Evolutionary conservation across 495 filamentous ascomycete genomes (phyloP).

Genomic region (Entonaema liquescens): DNA sequence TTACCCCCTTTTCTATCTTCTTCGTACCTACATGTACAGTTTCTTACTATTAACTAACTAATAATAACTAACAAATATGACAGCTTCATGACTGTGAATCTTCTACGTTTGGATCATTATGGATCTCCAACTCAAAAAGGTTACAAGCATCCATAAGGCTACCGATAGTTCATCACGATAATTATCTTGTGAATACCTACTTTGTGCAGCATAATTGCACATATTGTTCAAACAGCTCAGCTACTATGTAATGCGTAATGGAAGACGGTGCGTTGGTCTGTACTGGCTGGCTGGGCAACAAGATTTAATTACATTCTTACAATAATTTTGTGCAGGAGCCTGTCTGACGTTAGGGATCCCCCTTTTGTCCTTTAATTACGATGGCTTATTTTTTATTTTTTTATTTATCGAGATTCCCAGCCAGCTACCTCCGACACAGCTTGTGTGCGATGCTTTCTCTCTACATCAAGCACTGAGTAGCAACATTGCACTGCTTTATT

Average conservation of each 20-base stretch:
- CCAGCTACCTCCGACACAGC: not conserved
- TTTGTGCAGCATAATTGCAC: not conserved
- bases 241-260: not conserved
- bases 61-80: not conserved
- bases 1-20: conserved; percentile 24
- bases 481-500: conserved; percentile 17
- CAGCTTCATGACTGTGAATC: not conserved
- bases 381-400: not conserved
- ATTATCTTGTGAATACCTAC: not conserved
- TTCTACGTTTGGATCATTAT: not conserved
- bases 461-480: not conserved
- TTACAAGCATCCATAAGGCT: not conserved
- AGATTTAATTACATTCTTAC: conserved; percentile 34
- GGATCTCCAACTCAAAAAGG: not conserved
- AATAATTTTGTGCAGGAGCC: not conserved
- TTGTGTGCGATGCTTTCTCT: conserved; percentile 3
- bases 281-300: conserved; percentile 39
- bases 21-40: not conserved
- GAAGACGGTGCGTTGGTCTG: conserved; percentile 7
- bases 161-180: not conserved
- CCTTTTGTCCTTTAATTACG: conserved; percentile 6
- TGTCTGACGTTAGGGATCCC: conserved; percentile 5
- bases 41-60: not conserved
- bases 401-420: conserved; percentile 9
- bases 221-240: not conserved